A percentile compares a stretch with the other conserved stretches of the same genome.
Evolutionary conservation across 805 yeast species (phyloP).

Genomic region (Lachancea waltii): DNA sequence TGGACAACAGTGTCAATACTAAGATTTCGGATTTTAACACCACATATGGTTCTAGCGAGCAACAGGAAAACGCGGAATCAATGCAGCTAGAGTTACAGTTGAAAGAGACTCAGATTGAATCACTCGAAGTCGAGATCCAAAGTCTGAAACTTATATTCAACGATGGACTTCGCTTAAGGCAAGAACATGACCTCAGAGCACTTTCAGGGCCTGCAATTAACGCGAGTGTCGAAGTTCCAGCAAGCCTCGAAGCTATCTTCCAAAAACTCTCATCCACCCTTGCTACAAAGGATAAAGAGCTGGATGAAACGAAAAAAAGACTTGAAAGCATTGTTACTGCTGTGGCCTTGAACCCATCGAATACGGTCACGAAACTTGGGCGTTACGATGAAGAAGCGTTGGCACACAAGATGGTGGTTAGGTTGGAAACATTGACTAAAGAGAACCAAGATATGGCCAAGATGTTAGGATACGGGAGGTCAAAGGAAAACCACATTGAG

Average conservation of each 20-base stretch:
- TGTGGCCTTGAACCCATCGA: constrained; percentile 44
- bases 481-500: constrained; percentile 64
- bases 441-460: constrained; percentile 68
- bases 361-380: constrained; percentile 44
- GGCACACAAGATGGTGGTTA: constrained; percentile 62
- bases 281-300: constrained; percentile 42
- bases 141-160: constrained; percentile 29
- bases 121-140: constrained; percentile 40
- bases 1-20: constrained; percentile 8
- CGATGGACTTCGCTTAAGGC: constrained; percentile 35
- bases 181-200: constrained; percentile 17
- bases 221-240: constrained; percentile 35
- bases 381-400: constrained; percentile 68
- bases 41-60: constrained; percentile 7
- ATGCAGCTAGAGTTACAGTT: constrained; percentile 46
- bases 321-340: constrained; percentile 60
- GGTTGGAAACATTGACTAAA: constrained; percentile 51
- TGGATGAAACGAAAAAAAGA: constrained; percentile 53
- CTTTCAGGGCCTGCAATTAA: constrained; percentile 7
- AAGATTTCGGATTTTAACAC: constrained; percentile 11
- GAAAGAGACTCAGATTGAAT: constrained; percentile 46
- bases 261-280: constrained; percentile 43
- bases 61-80: constrained; percentile 30
- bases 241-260: constrained; percentile 41
- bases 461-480: constrained; percentile 69